These are phyloP conservation scores for Lactarius psammicola DNA, from an alignment of 768 basidiomycete species.

Conservation along the genomic window DNA sequence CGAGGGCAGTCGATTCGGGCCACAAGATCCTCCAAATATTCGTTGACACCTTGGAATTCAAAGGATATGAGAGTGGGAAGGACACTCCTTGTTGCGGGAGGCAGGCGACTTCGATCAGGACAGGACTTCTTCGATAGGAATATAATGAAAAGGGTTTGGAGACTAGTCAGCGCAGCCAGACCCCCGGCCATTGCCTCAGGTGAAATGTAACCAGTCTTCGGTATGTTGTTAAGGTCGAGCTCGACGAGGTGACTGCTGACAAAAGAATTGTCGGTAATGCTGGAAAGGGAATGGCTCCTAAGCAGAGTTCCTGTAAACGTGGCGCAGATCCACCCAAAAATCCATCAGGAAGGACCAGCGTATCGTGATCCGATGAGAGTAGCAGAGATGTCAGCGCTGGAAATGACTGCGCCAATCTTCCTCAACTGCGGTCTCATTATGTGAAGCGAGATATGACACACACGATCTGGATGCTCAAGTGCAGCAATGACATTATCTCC, in stretches of 20 bases:
- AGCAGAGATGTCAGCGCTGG: too few species aligned
- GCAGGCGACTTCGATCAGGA: background rate
- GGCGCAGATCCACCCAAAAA: too few species aligned
- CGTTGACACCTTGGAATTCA: background rate
- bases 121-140: background rate
- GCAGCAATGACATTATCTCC: too few species aligned
- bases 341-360: too few species aligned
- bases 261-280: too few species aligned
- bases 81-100: background rate
- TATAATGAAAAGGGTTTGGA: background rate
- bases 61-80: background rate
- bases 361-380: too few species aligned
- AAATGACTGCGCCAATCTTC: too few species aligned
- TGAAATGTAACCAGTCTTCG: background rate
- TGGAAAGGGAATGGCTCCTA: too few species aligned
- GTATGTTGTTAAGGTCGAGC: background rate
- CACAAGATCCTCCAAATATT: background rate
- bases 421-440: too few species aligned
- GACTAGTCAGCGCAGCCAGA: background rate
- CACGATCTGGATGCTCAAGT: too few species aligned
- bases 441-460: too few species aligned
- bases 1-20: background rate
- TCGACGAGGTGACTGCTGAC: background rate
- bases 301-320: too few species aligned
- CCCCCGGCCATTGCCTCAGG: background rate